Evolutionary conservation across 768 basidiomycete genomes (phyloP), one percentile per base, ranked within the genome.

Genomic region (Mycena kentingensis): DNA sequence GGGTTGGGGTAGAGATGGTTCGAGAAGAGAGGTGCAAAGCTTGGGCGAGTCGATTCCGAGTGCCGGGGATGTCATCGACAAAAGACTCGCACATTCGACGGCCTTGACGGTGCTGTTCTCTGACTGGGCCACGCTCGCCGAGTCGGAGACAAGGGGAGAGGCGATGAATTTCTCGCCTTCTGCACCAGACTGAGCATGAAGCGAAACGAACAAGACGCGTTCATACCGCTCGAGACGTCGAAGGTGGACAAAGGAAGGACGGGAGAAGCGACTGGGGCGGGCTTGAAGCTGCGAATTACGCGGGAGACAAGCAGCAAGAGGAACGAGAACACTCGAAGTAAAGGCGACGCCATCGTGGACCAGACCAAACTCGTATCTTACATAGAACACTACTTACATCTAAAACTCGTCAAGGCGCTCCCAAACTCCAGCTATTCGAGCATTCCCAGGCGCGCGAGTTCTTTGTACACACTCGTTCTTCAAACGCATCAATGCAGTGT

Each of bases 171-270:
- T 41, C 21, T 51, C 49, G 34, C 35, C 8, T 39, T 58, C 57
- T 59, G 28, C 31, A 13, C 4, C 16, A 26, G 41, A 19, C 4
- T 31, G 32, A 15, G 32, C 18, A 7, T 22, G 39, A 31, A 51
- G 22, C 15, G 21, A 10, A 19, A 7, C 10, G 37, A n/a, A 19
- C 15, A 39, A n/a, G 37, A 10, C 13, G 37, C 21, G 37, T 11
- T n/a, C n/a, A n/a, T n/a, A n/a, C 11, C 15, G 37, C 19, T 10
- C 21, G 10, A 39, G 21, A 19, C 21, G 34, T 59, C 53, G 36
- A 54, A 37, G 10, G 50, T 59, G 22, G 49, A 54, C 4, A 59
- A 24, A 34, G 57, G 57, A 28, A 59, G 52, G 32, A 50, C 52
- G 34, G 48, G 45, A 8, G n/a, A n/a, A n/a, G n/a, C n/a, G n/a